Evolutionary conservation across 805 yeast species (phyloP).

Genomic region (Starmera amethionina): DNA sequence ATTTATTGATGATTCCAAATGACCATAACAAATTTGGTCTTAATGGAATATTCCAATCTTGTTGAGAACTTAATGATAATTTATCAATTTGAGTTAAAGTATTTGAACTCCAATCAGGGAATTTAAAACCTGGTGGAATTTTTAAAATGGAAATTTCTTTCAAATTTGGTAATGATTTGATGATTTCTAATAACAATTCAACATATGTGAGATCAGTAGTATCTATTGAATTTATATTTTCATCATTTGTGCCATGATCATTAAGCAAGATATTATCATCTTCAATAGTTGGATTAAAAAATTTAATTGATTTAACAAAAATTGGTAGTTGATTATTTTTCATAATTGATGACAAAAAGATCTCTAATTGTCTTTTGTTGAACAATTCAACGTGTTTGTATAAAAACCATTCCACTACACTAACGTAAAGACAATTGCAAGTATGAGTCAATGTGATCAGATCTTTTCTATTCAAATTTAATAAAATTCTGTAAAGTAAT

Average conservation of each 20-base stretch:
- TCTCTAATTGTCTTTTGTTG: constrained; percentile 8
- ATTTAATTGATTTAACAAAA: constrained; percentile 12
- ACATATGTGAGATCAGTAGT: constrained; percentile 20
- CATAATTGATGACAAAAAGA: constrained; percentile 26
- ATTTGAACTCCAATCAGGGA: constrained; percentile 22
- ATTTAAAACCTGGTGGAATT: constrained; percentile 40
- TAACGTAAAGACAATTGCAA: constrained; percentile 26
- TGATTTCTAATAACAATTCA: constrained; percentile 28
- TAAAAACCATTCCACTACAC: constrained; percentile 27
- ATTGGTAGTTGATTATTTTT: constrained; percentile 15
- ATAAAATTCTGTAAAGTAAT: constrained; percentile 26
- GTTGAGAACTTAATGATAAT: constrained; percentile 31
- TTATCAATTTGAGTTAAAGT: constrained; percentile 19
- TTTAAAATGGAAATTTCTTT: constrained; percentile 30
- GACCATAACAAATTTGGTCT: constrained; percentile 37
- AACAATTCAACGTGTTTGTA: constrained; percentile 25
- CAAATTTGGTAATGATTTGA: constrained; percentile 38
- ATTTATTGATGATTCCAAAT: constrained; percentile 32
- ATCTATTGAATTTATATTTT: constrained; percentile 9
- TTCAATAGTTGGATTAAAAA: constrained; percentile 12
- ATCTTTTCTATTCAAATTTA: constrained; percentile 14
- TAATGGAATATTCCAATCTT: constrained; percentile 45
- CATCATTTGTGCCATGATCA: constrained; percentile 14
- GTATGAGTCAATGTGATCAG: constrained; percentile 22
- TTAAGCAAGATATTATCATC: not conserved